Evolutionary conservation across 805 yeast genomes (phyloP).

Genomic region (Yamadazyma phyllophila): DNA sequence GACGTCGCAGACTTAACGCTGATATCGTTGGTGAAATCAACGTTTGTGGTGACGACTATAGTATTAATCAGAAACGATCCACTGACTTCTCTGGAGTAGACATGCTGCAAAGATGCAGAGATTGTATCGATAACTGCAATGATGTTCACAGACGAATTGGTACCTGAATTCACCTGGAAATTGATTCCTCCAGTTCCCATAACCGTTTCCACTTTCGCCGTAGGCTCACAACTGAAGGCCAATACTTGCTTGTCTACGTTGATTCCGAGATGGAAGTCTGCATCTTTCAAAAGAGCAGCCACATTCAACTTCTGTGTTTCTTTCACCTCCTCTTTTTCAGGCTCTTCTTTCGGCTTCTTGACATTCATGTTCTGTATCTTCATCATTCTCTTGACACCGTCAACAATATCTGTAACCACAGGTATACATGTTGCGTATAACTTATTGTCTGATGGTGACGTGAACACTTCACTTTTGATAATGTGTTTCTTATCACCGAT

Average conservation of each 20-base stretch:
- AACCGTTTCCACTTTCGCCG: conserved; percentile 86
- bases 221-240: conserved; percentile 86
- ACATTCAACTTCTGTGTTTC: conserved; percentile 14
- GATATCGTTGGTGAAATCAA: conserved; percentile 41
- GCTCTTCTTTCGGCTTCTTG: neutral
- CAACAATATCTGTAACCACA: conserved; percentile 57
- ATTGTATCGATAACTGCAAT: conserved; percentile 53
- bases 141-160: conserved; percentile 38
- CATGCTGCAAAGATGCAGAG: conserved; percentile 78
- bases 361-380: conserved; percentile 11
- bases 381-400: conserved; percentile 50
- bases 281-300: conserved; percentile 42
- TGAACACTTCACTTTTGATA: conserved; percentile 51
- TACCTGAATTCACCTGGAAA: conserved; percentile 53
- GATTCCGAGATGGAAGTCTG: conserved; percentile 63
- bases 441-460: conserved; percentile 70
- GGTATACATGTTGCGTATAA: conserved; percentile 78
- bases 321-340: neutral
- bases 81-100: conserved; percentile 85
- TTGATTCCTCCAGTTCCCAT: conserved; percentile 71
- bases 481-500: conserved; percentile 39
- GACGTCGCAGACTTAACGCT: conserved; percentile 51
- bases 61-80: conserved; percentile 57
- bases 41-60: conserved; percentile 46
- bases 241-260: conserved; percentile 71